Percentiles rank a stretch among this genome's conserved stretches.
These are phyloP conservation scores for Kazachstania sp. DNA, from an alignment of 1,139 yeast species.

Conservation along the genomic window DNA sequence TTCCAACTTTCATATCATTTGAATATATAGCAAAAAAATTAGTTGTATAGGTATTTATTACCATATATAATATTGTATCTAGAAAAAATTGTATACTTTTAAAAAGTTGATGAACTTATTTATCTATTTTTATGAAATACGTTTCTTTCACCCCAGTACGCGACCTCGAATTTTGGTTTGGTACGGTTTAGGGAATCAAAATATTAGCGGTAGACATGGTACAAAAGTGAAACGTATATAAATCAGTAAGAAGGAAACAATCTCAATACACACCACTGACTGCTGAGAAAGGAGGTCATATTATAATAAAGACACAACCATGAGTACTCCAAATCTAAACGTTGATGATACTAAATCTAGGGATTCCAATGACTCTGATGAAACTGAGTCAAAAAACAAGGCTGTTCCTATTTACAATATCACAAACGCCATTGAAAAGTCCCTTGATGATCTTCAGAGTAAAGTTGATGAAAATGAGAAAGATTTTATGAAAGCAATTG, in stretches of 20 bases:
- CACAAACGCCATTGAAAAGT: slow-evolving; percentile 42
- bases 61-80: not conserved
- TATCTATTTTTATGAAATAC: too few species aligned
- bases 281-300: not conserved
- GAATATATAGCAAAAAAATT: not conserved
- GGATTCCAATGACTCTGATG: slow-evolving; percentile 5
- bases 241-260: too few species aligned
- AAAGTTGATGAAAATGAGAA: slow-evolving; percentile 25
- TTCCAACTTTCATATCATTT: not conserved
- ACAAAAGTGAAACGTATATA: too few species aligned
- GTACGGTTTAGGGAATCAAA: too few species aligned
- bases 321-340: slow-evolving; percentile 4
- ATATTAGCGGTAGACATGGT: too few species aligned
- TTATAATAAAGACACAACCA: not conserved
- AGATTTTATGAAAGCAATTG: slow-evolving; percentile 15
- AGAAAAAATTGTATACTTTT: too few species aligned
- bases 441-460: slow-evolving; percentile 34
- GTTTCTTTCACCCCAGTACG: too few species aligned
- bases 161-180: too few species aligned
- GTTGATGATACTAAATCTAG: slow-evolving; percentile 4
- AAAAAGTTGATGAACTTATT: too few species aligned
- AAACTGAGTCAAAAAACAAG: slow-evolving; percentile 5
- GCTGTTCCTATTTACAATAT: slow-evolving; percentile 43
- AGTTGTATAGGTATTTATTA: not conserved
- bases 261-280: too few species aligned